phyloP scores from a whole-genome alignment of 2,329 filamentous ascomycete species.

The Metarhizium rileyi region DNA sequence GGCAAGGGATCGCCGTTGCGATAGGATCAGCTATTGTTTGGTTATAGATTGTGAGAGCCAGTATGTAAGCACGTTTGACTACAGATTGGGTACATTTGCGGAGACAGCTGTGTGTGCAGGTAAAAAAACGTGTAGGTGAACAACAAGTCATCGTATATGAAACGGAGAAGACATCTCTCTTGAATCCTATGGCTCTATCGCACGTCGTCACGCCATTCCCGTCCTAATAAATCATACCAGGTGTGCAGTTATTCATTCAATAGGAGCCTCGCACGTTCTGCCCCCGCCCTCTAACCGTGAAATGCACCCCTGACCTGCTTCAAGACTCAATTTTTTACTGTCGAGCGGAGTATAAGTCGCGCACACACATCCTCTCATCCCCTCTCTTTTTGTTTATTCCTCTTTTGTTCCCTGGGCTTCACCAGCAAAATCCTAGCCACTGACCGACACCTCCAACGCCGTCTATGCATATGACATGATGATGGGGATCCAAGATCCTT shows the following conservation, averaged over 20 bases:
- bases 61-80: not conserved
- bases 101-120: not conserved
- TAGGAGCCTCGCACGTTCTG: not conserved
- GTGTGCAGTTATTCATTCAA: slow-evolving; percentile 2
- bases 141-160: not conserved
- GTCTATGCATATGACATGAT: slow-evolving; percentile 20
- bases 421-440: not conserved
- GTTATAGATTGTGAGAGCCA: not conserved
- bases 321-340: not conserved
- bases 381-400: not conserved
- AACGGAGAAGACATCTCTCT: not conserved
- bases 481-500: not conserved
- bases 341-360: not conserved
- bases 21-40: slow-evolving; percentile 4
- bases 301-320: not conserved
- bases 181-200: not conserved
- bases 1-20: slow-evolving; percentile 32
- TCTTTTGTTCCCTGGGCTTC: not conserved
- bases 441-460: slow-evolving; percentile 18
- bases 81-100: not conserved
- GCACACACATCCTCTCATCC: not conserved
- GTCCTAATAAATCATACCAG: not conserved
- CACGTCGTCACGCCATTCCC: not conserved
- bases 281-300: not conserved
- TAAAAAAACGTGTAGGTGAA: not conserved